These are phyloP conservation scores for Pycnococcus provasolii DNA, from an alignment of 139 green algal genomes.

Conservation along the genomic window DNA sequence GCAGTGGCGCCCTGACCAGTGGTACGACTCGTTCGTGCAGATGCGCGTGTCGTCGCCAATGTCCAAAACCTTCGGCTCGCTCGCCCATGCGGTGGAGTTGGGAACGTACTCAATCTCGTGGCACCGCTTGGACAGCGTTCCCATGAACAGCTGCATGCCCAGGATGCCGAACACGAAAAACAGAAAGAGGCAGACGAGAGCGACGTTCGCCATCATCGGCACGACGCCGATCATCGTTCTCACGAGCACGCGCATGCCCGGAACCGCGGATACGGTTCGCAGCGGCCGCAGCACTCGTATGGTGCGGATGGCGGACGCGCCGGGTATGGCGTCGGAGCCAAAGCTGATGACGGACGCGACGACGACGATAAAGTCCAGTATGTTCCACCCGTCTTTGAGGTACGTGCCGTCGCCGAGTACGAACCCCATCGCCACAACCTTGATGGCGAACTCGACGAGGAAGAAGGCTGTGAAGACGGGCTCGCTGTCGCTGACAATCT, in stretches of 20 bases:
- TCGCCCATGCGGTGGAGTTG: too few relatives aligned
- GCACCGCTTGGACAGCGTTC: not conserved
- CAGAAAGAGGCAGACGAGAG: slow-evolving; percentile 21
- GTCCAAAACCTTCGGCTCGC: not conserved
- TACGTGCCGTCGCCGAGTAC: slow-evolving; percentile 19
- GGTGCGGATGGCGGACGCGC: slow-evolving; percentile 11
- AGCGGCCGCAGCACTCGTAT: slow-evolving; percentile 28
- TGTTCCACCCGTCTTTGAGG: slow-evolving; percentile 32
- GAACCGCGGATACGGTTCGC: slow-evolving; percentile 22
- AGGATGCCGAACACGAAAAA: slow-evolving; percentile 33
- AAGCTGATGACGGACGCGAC: slow-evolving; percentile 12
- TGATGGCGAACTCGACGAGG: slow-evolving; percentile 21
- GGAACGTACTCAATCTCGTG: not conserved
- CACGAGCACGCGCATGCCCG: slow-evolving; percentile 27
- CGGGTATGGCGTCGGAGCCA: not conserved
- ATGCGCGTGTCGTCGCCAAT: not conserved
- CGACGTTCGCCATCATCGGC: slow-evolving; percentile 28
- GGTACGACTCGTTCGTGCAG: slow-evolving; percentile 7
- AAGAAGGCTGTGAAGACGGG: slow-evolving; percentile 24
- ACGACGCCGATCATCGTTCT: slow-evolving; percentile 26
- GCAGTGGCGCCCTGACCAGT: slow-evolving; percentile 3
- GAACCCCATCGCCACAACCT: slow-evolving; percentile 28
- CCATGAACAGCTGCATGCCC: slow-evolving; percentile 28
- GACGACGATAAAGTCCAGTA: slow-evolving; percentile 31
- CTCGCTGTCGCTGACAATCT: slow-evolving; percentile 20